These are phyloP conservation scores for Lunasporangiospora selenospora DNA, from an alignment of 192 early-diverging fungal species.

Conservation along the genomic window DNA sequence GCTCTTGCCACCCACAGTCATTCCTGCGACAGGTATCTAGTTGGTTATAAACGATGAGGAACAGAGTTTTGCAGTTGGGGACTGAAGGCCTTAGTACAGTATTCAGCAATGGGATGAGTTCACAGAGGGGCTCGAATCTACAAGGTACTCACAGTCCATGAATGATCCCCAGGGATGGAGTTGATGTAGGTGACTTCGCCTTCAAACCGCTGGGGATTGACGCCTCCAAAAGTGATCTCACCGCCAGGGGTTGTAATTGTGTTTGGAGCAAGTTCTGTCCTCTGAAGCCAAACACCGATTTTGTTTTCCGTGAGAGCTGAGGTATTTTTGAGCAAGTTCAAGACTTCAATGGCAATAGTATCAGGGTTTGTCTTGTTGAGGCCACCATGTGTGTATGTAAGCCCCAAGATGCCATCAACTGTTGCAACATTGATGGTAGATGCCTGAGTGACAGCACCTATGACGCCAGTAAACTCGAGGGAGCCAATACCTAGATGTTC, in stretches of 20 bases:
- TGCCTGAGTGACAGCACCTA: conserved; percentile 8
- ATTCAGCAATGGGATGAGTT: too few relatives aligned
- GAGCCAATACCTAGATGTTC: conserved; percentile 14
- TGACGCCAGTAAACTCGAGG: conserved; percentile 5
- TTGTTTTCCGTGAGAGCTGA: conserved; percentile 7
- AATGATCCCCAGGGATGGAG: conserved; percentile 3
- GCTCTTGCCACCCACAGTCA: conserved; percentile 18
- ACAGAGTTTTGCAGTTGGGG: too few relatives aligned
- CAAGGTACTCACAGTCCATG: conserved; percentile 27
- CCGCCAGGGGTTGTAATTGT: conserved; percentile 6
- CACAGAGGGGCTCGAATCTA: too few relatives aligned
- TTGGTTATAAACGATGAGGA: too few relatives aligned
- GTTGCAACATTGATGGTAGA: neutral
- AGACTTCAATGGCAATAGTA: conserved; percentile 1
- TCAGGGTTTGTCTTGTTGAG: neutral
- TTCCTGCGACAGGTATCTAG: conserved; percentile 22
- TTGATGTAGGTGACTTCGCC: conserved; percentile 27
- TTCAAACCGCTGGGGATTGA: conserved; percentile 8
- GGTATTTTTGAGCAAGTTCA: conserved; percentile 20
- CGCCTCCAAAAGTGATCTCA: conserved; percentile 40
- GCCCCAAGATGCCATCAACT: conserved; percentile 35
- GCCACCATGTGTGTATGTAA: too few relatives aligned
- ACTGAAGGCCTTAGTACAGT: too few relatives aligned
- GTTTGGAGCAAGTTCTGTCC: too few relatives aligned
- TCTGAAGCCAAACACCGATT: conserved; percentile 22